Base-by-base conservation (phyloP, 768 basidiomycete species). In the Lentinus brumalis region DNA sequence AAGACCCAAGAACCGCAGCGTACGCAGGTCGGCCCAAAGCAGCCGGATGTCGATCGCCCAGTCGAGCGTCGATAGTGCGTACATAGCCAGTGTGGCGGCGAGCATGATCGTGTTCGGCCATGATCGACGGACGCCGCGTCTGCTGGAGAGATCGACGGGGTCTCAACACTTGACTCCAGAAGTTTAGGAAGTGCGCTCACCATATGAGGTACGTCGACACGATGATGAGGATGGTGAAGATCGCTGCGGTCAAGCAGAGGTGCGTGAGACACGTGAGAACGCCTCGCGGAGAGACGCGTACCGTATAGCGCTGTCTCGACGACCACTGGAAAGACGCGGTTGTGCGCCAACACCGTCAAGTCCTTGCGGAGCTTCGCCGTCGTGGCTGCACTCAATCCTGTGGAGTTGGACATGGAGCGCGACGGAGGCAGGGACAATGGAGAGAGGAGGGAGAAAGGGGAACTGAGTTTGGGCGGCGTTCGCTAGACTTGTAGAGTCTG, bases 31-130 rank as follows among this genome's bases (percentile, higher is more conserved):
- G 4, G 42, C 30, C 53, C 21, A 44, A 12, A 54, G 53, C 12
- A 54, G 26, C 10, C 41, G 40, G n/a, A 54, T 44, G 42, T 54
- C 53, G 38, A 54, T 54, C 15, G 41, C 53, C 53, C 53, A 54
- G 53, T 54, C 53, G 9, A 54, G 53, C 38, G 53, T 54, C 18
- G 53, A 54, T 14, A 54, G 21, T 1, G 53, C 53, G 41, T 54
- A 54, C 53, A 54, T 54, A 5, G 53, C 15, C 8, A 54, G 21
- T 3, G 53, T 54, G 53, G 29, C 40, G 41, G 16, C 18, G 42
- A 54, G 53, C 53, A 54, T 54, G 52, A 53, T n/a, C 10, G 14
- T 4, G 21, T 53, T 53, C 41, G 53, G 14, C 53, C 53, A 32
- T 30, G 53, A 54, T 10, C 11, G 32, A 12, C 53, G 53, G 29